Evolutionary conservation across 116 monocot species (phyloP).

Genomic region (Phalaenopsis hybrid): DNA sequence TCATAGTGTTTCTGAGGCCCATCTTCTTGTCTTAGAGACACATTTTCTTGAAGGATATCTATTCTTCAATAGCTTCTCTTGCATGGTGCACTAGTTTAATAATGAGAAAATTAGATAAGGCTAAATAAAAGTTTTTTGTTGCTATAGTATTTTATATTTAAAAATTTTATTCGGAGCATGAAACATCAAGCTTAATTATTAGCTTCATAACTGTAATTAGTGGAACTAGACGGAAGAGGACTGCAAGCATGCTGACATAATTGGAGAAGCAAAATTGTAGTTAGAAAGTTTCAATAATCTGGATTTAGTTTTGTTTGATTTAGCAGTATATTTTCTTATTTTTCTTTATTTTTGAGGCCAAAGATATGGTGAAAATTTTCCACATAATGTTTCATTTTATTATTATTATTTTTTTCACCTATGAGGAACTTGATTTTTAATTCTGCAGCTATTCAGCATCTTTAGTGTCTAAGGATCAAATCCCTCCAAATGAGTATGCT

Average conservation of each 20-base stretch:
- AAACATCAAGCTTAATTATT: neutral
- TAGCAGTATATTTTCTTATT: neutral
- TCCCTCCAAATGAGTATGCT: slow-evolving; percentile 63
- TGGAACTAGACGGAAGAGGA: neutral
- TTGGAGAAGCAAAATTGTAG: neutral
- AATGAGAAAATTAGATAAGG: neutral
- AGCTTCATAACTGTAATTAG: neutral
- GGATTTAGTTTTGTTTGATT: neutral
- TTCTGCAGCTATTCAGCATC: slow-evolving; percentile 65
- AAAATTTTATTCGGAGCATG: neutral
- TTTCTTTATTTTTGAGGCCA: neutral
- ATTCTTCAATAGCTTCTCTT: neutral
- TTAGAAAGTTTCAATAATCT: neutral
- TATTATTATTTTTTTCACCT: neutral
- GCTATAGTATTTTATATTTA: neutral
- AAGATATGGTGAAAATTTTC: neutral
- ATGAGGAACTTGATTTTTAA: neutral
- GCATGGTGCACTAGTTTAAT: neutral
- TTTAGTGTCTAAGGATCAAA: slow-evolving; percentile 47
- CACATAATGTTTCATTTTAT: neutral
- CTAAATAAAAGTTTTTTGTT: neutral
- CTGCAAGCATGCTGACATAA: neutral
- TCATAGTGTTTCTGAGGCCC: neutral
- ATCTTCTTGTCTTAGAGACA: neutral
- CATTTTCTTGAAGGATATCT: neutral